Evolutionary conservation across 2,329 filamentous ascomycete species (phyloP).

Genomic region (Fusarium coicis): DNA sequence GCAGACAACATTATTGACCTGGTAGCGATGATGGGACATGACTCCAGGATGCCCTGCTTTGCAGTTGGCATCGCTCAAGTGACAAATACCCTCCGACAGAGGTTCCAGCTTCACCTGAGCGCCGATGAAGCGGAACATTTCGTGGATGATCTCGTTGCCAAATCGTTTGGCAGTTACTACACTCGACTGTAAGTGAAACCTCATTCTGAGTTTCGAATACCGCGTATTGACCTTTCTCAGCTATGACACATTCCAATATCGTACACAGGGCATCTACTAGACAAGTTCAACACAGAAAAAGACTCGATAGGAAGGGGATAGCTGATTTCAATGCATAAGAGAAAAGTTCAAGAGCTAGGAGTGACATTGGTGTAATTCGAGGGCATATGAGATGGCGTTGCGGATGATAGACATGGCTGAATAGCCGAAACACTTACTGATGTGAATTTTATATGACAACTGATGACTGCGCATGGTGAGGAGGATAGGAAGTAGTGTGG

Average conservation of each 20-base stretch:
- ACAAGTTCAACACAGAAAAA: slow-evolving; percentile 4
- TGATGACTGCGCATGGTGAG: slow-evolving; percentile 11
- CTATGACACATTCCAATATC: slow-evolving; percentile 88
- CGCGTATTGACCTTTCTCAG: slow-evolving; percentile 53
- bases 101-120: slow-evolving; percentile 85
- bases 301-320: slow-evolving; percentile 5
- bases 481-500: neutral
- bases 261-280: slow-evolving; percentile 87
- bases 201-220: neutral
- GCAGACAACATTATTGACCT: slow-evolving; percentile 85
- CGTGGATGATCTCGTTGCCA: slow-evolving; percentile 83
- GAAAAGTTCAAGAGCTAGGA: slow-evolving; percentile 9
- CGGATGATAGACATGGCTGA: slow-evolving; percentile 41
- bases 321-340: slow-evolving; percentile 18
- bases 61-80: slow-evolving; percentile 77
- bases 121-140: slow-evolving; percentile 84
- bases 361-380: slow-evolving; percentile 35
- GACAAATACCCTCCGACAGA: slow-evolving; percentile 74
- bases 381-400: slow-evolving; percentile 44
- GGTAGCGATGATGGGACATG: slow-evolving; percentile 84
- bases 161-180: slow-evolving; percentile 88
- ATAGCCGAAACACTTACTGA: slow-evolving; percentile 17
- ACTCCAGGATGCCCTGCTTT: slow-evolving; percentile 88
- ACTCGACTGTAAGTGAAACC: slow-evolving; percentile 76
- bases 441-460: slow-evolving; percentile 28